These are phyloP conservation scores for Bipolaris gigantea DNA, from an alignment of 2,329 filamentous ascomycete genomes.

Conservation along the genomic window DNA sequence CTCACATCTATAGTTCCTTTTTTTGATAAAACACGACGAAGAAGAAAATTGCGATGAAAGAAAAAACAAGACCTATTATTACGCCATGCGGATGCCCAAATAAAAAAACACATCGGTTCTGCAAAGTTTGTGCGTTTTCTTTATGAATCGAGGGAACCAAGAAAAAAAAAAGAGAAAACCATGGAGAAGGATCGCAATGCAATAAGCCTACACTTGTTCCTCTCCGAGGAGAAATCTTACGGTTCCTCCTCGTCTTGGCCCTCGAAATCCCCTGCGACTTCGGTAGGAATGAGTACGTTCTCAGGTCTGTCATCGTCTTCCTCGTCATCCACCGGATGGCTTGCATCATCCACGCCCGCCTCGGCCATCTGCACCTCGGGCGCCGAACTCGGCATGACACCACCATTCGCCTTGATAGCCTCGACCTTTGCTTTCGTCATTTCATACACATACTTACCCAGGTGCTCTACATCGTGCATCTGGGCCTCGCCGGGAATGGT, in stretches of 20 bases:
- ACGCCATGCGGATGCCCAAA: constrained; percentile 1
- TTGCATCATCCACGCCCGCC: constrained; percentile 33
- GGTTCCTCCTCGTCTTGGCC: constrained; percentile 10
- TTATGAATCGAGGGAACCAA: not conserved
- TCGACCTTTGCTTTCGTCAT: constrained; percentile 80
- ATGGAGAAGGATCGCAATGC: too few relatives aligned
- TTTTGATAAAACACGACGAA: too few relatives aligned
- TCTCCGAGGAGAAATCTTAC: not conserved
- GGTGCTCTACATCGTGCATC: constrained; percentile 91
- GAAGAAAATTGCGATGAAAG: not conserved
- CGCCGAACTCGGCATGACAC: constrained; percentile 31
- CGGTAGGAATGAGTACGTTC: constrained; percentile 30
- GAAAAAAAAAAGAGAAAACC: not conserved
- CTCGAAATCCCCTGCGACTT: constrained; percentile 1
- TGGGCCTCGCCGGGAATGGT: constrained; percentile 56
- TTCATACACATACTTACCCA: constrained; percentile 94
- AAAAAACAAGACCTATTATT: not conserved
- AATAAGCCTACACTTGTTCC: not conserved
- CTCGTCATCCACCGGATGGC: constrained; percentile 19
- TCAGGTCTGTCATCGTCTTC: constrained; percentile 36
- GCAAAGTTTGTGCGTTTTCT: too few relatives aligned
- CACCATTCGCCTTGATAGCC: constrained; percentile 53
- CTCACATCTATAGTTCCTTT: too few relatives aligned
- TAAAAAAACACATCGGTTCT: not conserved
- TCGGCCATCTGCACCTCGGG: constrained; percentile 43